A percentile compares a stretch with the other conserved stretches of the same genome.
Evolutionary conservation across 1,284 basidiomycete species (phyloP).

Genomic region (Stygiomarasmius scandens): DNA sequence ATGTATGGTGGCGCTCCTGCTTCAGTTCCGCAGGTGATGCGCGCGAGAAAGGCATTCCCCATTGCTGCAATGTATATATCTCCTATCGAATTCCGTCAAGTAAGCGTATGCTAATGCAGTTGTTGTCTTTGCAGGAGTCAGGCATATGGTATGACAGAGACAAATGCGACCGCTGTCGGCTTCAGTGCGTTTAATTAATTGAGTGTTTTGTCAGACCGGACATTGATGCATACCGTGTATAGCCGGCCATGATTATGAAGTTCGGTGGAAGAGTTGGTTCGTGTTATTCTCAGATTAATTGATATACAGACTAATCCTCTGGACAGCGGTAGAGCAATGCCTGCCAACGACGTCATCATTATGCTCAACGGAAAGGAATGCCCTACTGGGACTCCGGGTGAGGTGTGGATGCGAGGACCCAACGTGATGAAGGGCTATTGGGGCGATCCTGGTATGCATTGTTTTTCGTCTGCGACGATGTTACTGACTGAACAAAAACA

Average conservation of each 20-base stretch:
- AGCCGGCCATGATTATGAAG: conserved; percentile 52
- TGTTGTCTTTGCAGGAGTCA: conserved; percentile 31
- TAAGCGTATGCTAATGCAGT: too few species aligned
- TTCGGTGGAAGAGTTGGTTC: conserved; percentile 45
- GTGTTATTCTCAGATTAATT: conserved; percentile 27
- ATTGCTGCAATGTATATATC: conserved; percentile 28
- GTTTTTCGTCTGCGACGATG: background rate
- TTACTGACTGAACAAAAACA: too few species aligned
- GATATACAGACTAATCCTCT: background rate
- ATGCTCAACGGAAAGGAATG: conserved; percentile 39
- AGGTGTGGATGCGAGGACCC: conserved; percentile 42
- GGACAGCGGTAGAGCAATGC: conserved; percentile 46
- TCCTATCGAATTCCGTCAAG: too few species aligned
- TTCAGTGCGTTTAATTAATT: conserved; percentile 19
- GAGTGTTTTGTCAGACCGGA: background rate
- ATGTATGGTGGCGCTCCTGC: conserved; percentile 57
- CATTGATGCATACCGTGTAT: conserved; percentile 16
- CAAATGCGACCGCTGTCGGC: conserved; percentile 42
- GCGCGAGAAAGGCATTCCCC: conserved; percentile 42
- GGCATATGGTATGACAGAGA: conserved; percentile 65
- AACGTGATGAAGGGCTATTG: conserved; percentile 14
- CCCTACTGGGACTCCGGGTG: conserved; percentile 41
- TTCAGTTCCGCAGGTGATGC: conserved; percentile 39
- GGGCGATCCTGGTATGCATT: conserved; percentile 30
- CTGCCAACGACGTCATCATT: conserved; percentile 50